phyloP scores from a whole-genome alignment of 78 protist genomes.

The Creolimax fragrantissima region DNA sequence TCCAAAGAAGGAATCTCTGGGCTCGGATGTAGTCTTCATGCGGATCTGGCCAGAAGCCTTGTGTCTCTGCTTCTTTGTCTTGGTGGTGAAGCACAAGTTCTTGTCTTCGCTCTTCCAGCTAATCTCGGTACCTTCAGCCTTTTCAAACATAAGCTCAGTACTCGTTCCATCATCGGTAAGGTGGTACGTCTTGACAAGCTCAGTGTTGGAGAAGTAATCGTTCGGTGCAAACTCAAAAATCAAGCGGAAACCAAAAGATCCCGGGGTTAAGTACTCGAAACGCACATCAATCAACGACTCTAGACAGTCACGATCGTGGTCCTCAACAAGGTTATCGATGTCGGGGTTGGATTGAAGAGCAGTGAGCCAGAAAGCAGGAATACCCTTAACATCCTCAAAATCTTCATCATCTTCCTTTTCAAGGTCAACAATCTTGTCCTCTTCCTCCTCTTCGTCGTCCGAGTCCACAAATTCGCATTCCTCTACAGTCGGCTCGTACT shows the following conservation, averaged over 20 bases:
- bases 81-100: slow-evolving; percentile 24
- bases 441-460: background rate
- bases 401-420: slow-evolving; percentile 1
- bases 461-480: slow-evolving; percentile 18
- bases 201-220: slow-evolving; percentile 48
- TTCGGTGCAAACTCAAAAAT: slow-evolving; percentile 39
- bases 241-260: slow-evolving; percentile 37
- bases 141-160: slow-evolving; percentile 13
- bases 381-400: background rate
- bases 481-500: slow-evolving; percentile 11
- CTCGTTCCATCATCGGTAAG: slow-evolving; percentile 9
- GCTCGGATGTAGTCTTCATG: slow-evolving; percentile 20
- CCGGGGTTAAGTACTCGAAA: background rate
- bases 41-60: slow-evolving; percentile 18
- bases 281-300: background rate
- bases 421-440: background rate
- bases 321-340: slow-evolving; percentile 17
- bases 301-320: slow-evolving; percentile 31
- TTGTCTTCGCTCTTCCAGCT: slow-evolving; percentile 30
- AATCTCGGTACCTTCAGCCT: slow-evolving; percentile 40
- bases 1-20: slow-evolving; percentile 45
- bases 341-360: slow-evolving; percentile 23
- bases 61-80: slow-evolving; percentile 42
- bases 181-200: slow-evolving; percentile 48
- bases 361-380: slow-evolving; percentile 50